Conservation (phyloP, 2,329 filamentous ascomycete species). For the Aspergillus fijiensis region DNA sequence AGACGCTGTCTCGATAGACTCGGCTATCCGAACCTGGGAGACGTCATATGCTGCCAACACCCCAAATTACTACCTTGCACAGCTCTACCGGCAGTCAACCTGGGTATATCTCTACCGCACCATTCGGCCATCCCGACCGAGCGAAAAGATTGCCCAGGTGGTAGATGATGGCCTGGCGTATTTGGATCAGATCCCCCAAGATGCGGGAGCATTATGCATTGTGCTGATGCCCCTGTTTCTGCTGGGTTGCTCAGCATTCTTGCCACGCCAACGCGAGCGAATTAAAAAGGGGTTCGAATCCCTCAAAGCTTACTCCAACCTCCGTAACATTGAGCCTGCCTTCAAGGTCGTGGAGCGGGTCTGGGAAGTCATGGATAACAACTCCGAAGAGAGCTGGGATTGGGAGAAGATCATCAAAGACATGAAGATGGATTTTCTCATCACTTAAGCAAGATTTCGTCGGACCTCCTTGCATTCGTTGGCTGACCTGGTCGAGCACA, state of each 20-base stretch:
- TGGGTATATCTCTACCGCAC: slow-evolving; percentile 65
- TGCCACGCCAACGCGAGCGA: slow-evolving; percentile 54
- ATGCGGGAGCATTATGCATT: slow-evolving; percentile 58
- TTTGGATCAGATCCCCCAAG: slow-evolving; percentile 54
- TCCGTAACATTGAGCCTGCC: slow-evolving; percentile 60
- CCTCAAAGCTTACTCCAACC: slow-evolving; percentile 55
- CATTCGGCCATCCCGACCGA: slow-evolving; percentile 56
- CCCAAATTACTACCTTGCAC: slow-evolving; percentile 56
- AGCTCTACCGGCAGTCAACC: slow-evolving; percentile 62
- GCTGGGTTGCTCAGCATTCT: slow-evolving; percentile 61
- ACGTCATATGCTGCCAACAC: slow-evolving; percentile 56
- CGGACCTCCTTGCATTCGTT: slow-evolving; percentile 6
- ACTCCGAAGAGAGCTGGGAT: slow-evolving; percentile 60
- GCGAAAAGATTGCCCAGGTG: slow-evolving; percentile 55
- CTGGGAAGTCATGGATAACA: slow-evolving; percentile 61
- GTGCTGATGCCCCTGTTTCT: slow-evolving; percentile 62
- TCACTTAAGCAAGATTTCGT: slow-evolving; percentile 47
- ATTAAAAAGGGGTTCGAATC: slow-evolving; percentile 55
- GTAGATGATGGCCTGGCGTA: slow-evolving; percentile 60
- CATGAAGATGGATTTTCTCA: slow-evolving; percentile 61
- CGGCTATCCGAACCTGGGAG: slow-evolving; percentile 70
- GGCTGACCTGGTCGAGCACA: slow-evolving; percentile 6
- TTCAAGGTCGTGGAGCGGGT: slow-evolving; percentile 56
- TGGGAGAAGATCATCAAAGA: slow-evolving; percentile 61
- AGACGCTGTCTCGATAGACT: slow-evolving; percentile 72